These are phyloP conservation scores for Pyricularia pennisetigena DNA, from an alignment of 2,329 filamentous ascomycete genomes.

Conservation along the genomic window DNA sequence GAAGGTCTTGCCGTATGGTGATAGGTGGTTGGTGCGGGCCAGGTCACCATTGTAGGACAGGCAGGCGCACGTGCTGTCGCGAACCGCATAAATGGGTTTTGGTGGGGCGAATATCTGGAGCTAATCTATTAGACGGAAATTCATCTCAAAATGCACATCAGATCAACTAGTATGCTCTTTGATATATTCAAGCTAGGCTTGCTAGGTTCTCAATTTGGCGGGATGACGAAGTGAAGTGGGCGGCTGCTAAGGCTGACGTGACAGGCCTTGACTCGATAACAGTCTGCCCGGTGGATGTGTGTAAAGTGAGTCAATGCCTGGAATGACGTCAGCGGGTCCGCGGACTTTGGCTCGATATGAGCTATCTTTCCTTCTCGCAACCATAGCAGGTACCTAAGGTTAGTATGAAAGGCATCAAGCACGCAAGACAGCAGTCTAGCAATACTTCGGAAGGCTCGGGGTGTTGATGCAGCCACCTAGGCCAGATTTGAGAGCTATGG, in stretches of 20 bases:
- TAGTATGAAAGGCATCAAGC: background rate
- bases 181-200: background rate
- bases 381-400: background rate
- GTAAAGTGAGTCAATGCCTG: background rate
- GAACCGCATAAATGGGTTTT: background rate
- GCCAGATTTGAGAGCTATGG: background rate
- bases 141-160: background rate
- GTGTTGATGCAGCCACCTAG: background rate
- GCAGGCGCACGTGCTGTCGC: background rate
- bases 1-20: slow-evolving; percentile 37
- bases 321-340: background rate
- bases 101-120: background rate
- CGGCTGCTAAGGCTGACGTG: background rate
- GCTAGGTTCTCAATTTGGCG: background rate
- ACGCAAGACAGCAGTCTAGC: background rate
- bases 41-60: slow-evolving; percentile 27
- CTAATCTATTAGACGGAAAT: background rate
- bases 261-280: background rate
- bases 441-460: background rate
- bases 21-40: slow-evolving; percentile 32
- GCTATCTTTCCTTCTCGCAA: no score
- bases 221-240: background rate
- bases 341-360: no score
- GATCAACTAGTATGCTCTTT: background rate
- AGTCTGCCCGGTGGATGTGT: background rate